Evolutionary conservation across 495 filamentous ascomycete genomes (phyloP).

Genomic region (Clavariopsis aquatica): DNA sequence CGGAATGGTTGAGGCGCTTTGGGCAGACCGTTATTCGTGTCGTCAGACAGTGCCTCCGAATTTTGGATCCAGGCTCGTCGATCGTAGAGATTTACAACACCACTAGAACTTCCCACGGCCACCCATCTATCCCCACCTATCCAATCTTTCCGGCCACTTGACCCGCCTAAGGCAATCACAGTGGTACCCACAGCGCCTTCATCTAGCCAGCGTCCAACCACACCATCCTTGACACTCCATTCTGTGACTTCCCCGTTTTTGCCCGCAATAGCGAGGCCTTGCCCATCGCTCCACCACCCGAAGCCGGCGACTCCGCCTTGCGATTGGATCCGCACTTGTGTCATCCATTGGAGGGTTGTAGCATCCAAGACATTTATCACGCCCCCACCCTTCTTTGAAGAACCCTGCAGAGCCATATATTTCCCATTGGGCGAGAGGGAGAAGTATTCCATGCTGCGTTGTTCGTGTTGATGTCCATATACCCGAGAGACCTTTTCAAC

Average conservation of each 20-base stretch:
- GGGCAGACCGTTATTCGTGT: constrained; percentile 53
- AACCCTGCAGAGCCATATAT: constrained; percentile 77
- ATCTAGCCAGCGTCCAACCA: constrained; percentile 82
- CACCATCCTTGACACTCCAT: constrained; percentile 67
- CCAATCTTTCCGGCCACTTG: constrained; percentile 52
- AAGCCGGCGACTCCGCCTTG: constrained; percentile 83
- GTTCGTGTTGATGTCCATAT: constrained; percentile 79
- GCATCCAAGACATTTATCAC: constrained; percentile 82
- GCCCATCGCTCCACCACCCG: constrained; percentile 84
- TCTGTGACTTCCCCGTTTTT: constrained; percentile 93
- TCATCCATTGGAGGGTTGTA: constrained; percentile 82
- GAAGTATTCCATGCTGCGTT: constrained; percentile 87
- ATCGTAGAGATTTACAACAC: constrained; percentile 92
- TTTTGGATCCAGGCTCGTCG: constrained; percentile 60
- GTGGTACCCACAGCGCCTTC: constrained; percentile 87
- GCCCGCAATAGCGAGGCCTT: constrained; percentile 72
- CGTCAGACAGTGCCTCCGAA: constrained; percentile 20
- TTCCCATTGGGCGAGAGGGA: constrained; percentile 81
- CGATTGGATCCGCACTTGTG: constrained; percentile 79
- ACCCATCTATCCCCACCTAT: constrained; percentile 87
- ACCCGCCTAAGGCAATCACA: constrained; percentile 73
- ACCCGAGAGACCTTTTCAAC: constrained; percentile 77
- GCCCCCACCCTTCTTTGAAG: constrained; percentile 78
- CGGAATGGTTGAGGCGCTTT: constrained; percentile 67
- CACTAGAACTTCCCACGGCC: constrained; percentile 78